Conservation (phyloP, 306 rosid genomes). For the Parietaria judaica region DNA sequence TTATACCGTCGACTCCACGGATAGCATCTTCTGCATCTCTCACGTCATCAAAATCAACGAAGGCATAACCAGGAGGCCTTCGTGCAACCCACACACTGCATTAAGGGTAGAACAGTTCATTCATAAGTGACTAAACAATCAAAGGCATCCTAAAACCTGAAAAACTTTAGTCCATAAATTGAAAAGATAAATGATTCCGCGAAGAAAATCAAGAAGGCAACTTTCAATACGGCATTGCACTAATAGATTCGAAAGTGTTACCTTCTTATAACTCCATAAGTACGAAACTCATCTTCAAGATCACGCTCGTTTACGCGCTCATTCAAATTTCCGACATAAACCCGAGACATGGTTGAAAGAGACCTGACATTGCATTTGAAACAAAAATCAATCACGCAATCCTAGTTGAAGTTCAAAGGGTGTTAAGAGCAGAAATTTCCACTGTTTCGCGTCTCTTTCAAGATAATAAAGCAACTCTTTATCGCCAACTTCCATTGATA, state of each 20-base stretch:
- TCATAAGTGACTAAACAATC: neutral
- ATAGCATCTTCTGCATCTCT: constrained; percentile 94
- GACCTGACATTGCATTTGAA: constrained; percentile 25
- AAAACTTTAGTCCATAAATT: neutral
- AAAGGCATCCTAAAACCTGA: neutral
- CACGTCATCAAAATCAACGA: constrained; percentile 83
- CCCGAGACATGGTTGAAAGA: constrained; percentile 68
- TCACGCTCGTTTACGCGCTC: constrained; percentile 90
- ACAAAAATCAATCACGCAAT: neutral
- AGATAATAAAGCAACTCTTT: no score
- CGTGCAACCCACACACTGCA: constrained; percentile 98
- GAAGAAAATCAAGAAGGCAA: no score
- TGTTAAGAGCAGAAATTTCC: no score
- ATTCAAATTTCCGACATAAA: constrained; percentile 87
- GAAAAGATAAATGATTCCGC: no score
- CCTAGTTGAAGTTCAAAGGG: no score
- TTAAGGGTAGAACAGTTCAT: neutral
- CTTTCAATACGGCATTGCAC: no score
- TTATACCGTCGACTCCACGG: constrained; percentile 87
- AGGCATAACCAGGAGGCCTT: constrained; percentile 98
- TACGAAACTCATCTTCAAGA: constrained; percentile 93
- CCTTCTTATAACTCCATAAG: constrained; percentile 91
- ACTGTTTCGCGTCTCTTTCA: no score
- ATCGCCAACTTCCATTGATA: no score
- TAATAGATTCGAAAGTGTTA: constrained; percentile 3